A percentile compares a stretch with the other conserved stretches of the same genome.
These are phyloP conservation scores for Aspergillus quadricinctus DNA, from an alignment of 2,329 filamentous ascomycete genomes.

Conservation along the genomic window DNA sequence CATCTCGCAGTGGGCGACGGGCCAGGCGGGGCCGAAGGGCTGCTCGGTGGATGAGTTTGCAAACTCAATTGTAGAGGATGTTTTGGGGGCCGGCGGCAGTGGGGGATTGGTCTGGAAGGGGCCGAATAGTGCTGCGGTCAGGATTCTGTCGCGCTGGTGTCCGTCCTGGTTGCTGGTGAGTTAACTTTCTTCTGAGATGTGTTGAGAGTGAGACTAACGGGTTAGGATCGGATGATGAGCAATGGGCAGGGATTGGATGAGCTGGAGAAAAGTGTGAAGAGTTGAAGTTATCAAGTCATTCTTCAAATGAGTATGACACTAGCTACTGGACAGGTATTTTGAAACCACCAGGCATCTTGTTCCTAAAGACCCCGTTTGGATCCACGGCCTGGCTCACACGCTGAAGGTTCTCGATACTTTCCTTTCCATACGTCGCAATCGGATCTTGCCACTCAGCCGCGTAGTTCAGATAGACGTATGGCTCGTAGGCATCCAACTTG, in stretches of 20 bases:
- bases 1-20: slow-evolving; percentile 9
- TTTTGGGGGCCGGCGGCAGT: slow-evolving; percentile 3
- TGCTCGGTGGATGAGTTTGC: slow-evolving; percentile 8
- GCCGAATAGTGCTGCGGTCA: not conserved
- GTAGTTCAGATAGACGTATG: slow-evolving; percentile 5
- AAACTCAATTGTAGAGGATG: slow-evolving; percentile 5
- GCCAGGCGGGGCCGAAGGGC: slow-evolving; percentile 5
- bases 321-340: slow-evolving; percentile 9
- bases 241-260: slow-evolving; percentile 1
- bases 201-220: not conserved
- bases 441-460: slow-evolving; percentile 13
- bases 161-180: slow-evolving; percentile 11
- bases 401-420: slow-evolving; percentile 8
- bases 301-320: too few species aligned
- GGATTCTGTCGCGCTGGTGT: slow-evolving; percentile 4
- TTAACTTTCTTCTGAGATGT: not conserved
- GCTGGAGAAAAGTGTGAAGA: slow-evolving; percentile 1
- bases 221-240: slow-evolving; percentile 1
- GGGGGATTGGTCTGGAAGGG: slow-evolving; percentile 8
- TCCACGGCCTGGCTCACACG: slow-evolving; percentile 10
- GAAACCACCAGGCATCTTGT: slow-evolving; percentile 14
- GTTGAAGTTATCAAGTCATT: too few species aligned
- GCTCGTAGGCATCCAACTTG: not conserved
- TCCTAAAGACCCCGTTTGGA: slow-evolving; percentile 15
- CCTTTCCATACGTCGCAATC: slow-evolving; percentile 15